Conservation (phyloP, 352 stramenopile genomes). For the Peronospora destructor region DNA sequence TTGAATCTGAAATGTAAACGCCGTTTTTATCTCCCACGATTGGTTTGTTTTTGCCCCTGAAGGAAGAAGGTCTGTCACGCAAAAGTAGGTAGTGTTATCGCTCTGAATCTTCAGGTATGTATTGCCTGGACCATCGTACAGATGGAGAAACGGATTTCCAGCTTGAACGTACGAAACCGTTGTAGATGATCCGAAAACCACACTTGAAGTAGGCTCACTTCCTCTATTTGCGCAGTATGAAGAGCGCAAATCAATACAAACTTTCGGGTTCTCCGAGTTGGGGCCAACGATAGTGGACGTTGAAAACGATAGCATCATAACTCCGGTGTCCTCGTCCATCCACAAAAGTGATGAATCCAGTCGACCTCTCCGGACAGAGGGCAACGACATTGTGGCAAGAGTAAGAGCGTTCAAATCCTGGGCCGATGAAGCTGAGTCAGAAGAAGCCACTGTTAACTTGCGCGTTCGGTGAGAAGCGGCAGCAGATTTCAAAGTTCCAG, state of each 20-base stretch:
- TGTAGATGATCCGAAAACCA: constrained; percentile 36
- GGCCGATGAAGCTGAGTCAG: constrained; percentile 18
- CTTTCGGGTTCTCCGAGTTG: constrained; percentile 52
- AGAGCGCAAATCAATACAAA: constrained; percentile 63
- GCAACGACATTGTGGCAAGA: constrained; percentile 56
- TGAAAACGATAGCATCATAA: constrained; percentile 68
- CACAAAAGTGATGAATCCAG: constrained; percentile 72
- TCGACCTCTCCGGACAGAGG: constrained; percentile 30
- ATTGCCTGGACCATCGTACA: constrained; percentile 55
- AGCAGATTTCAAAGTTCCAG: constrained; percentile 30
- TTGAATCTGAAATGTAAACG: constrained; percentile 75
- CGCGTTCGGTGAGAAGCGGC: constrained; percentile 32
- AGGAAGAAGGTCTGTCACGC: constrained; percentile 56
- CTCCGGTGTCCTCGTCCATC: constrained; percentile 59
- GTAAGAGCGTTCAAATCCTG: constrained; percentile 40
- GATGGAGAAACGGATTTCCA: constrained; percentile 69
- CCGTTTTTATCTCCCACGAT: constrained; percentile 58
- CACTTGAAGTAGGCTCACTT: constrained; percentile 33
- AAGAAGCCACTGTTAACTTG: constrained; percentile 38
- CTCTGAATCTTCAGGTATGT: constrained; percentile 39
- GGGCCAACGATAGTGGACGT: constrained; percentile 64
- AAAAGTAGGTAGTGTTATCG: constrained; percentile 72
- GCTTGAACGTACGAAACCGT: constrained; percentile 59
- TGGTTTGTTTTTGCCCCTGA: constrained; percentile 47
- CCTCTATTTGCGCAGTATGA: constrained; percentile 46